phyloP scores from a whole-genome alignment of 441 rosid genomes.

The Breynia disticha region DNA sequence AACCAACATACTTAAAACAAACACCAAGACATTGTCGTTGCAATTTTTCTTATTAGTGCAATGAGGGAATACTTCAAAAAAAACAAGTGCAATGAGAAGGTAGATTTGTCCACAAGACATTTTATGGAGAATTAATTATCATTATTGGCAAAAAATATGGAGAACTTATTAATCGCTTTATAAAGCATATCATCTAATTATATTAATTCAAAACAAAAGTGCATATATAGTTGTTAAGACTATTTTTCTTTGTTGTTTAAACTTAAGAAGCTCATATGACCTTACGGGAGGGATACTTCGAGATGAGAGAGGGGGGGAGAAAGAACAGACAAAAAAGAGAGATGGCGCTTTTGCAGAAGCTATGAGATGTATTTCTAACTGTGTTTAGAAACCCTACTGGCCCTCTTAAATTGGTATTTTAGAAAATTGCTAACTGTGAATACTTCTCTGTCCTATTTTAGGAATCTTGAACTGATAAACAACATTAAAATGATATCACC shows the following conservation, averaged over 20 bases:
- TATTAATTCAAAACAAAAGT: not conserved
- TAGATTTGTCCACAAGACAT: too few species aligned
- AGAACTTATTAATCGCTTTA: not conserved
- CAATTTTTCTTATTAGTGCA: too few species aligned
- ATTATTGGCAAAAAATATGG: not conserved
- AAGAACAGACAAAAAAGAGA: not conserved
- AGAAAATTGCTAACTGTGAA: slow-evolving; percentile 17
- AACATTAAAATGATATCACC: slow-evolving; percentile 14
- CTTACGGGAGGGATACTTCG: not conserved
- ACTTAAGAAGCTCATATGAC: not conserved
- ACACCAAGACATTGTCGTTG: not conserved
- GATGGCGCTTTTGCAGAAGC: too few species aligned
- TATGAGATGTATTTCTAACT: not conserved
- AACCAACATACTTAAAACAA: not conserved
- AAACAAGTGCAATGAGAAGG: too few species aligned
- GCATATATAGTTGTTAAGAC: not conserved
- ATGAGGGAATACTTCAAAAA: too few species aligned
- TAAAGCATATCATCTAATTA: too few species aligned
- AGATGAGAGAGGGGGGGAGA: slow-evolving; percentile 10
- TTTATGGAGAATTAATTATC: not conserved
- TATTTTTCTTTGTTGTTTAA: too few species aligned
- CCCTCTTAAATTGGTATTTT: not conserved
- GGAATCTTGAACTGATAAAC: slow-evolving; percentile 22
- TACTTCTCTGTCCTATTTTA: slow-evolving; percentile 14
- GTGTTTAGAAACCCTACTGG: slow-evolving; percentile 18